Percentiles rank a stretch among this genome's conserved stretches.
These are phyloP conservation scores for Calonectria hongkongensis DNA, from an alignment of 2,329 filamentous ascomycete genomes.

Conservation along the genomic window DNA sequence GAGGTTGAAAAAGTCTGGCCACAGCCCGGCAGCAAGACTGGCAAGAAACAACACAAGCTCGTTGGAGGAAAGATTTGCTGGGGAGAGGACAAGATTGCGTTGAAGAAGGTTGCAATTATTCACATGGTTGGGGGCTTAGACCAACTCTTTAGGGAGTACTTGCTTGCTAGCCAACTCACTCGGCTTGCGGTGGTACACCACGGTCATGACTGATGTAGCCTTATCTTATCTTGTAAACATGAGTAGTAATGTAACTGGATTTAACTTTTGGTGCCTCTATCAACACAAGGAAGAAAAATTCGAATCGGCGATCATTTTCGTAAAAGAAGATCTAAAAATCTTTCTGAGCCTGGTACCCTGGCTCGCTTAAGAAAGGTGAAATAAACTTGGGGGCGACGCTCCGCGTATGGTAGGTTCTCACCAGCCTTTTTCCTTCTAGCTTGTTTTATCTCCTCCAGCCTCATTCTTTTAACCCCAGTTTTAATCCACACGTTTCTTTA, in stretches of 20 bases:
- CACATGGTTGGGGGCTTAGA: conserved; percentile 16
- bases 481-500: neutral
- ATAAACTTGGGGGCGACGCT: too few species aligned
- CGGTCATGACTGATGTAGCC: neutral
- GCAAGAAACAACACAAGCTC: conserved; percentile 11
- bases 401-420: too few species aligned
- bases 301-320: too few species aligned
- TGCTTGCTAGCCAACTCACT: conserved; percentile 18
- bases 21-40: neutral
- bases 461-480: neutral
- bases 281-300: too few species aligned
- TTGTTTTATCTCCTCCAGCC: too few species aligned
- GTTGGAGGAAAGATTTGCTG: conserved; percentile 9
- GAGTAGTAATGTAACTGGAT: too few species aligned
- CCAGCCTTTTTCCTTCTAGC: too few species aligned
- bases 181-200: conserved; percentile 10
- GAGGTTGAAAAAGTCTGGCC: conserved; percentile 9
- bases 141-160: neutral
- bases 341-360: too few species aligned
- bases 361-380: too few species aligned
- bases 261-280: too few species aligned
- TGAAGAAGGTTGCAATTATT: conserved; percentile 16
- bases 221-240: neutral
- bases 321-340: too few species aligned
- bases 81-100: conserved; percentile 9